A percentile compares a stretch with the other conserved stretches of the same genome.
phyloP scores from a whole-genome alignment of 441 rosid species.

The Biscutella laevigata region DNA sequence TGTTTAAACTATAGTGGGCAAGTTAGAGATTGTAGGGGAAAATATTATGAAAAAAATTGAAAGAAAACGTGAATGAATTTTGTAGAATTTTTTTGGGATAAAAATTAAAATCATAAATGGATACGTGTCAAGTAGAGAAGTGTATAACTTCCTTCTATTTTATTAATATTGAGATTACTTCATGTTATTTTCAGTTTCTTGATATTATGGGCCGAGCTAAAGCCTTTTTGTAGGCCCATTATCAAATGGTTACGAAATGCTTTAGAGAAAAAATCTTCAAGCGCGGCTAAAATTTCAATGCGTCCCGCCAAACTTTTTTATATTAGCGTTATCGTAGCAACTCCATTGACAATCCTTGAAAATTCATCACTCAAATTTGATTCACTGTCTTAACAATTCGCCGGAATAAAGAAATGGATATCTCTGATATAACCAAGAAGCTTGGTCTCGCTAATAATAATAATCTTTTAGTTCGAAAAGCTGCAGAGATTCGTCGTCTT shows the following conservation, averaged over 20 bases:
- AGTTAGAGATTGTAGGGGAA: too few species aligned
- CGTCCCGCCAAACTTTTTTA: slow-evolving; percentile 15
- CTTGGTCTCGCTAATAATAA: slow-evolving; percentile 58
- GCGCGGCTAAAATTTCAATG: slow-evolving; percentile 20
- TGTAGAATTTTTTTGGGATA: too few species aligned
- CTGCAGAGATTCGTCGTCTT: slow-evolving; percentile 88
- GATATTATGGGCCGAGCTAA: background rate
- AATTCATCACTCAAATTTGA: background rate
- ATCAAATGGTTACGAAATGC: background rate
- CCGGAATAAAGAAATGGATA: slow-evolving; percentile 41
- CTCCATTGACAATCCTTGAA: background rate
- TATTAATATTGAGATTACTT: too few species aligned
- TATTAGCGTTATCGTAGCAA: background rate
- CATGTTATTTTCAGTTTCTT: background rate
- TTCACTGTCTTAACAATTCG: background rate
- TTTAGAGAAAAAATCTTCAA: too few species aligned
- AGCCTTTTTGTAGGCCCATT: background rate
- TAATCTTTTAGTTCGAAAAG: slow-evolving; percentile 59
- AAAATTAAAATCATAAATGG: too few species aligned
- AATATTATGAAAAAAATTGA: too few species aligned
- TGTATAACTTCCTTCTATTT: too few species aligned
- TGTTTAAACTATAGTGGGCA: too few species aligned
- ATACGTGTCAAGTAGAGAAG: too few species aligned
- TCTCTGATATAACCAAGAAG: slow-evolving; percentile 55
- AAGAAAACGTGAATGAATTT: too few species aligned